Percentiles rank a stretch among this genome's conserved stretches.
These are phyloP conservation scores for Colletotrichum truncatum DNA, from an alignment of 2,329 filamentous ascomycete species.

Conservation along the genomic window DNA sequence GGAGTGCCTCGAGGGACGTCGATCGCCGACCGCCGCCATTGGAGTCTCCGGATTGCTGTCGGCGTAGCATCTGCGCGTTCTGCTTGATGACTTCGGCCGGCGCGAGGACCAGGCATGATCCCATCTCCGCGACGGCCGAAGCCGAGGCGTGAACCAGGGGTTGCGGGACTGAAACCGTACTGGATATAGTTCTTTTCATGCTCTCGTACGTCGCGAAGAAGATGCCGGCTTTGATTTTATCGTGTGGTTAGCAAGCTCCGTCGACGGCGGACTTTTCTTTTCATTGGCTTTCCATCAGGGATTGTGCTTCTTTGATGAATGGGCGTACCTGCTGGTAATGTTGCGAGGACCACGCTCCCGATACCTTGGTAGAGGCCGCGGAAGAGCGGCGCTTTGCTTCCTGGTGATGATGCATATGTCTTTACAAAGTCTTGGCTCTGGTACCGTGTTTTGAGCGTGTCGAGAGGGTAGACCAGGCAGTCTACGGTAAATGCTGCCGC, in stretches of 20 bases:
- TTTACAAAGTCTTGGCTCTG: constrained; percentile 81
- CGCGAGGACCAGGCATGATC: constrained; percentile 86
- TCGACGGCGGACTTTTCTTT: too few relatives aligned
- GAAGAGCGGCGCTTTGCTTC: constrained; percentile 65
- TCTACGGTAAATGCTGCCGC: constrained; percentile 88
- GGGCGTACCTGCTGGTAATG: constrained; percentile 79
- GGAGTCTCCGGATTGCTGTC: constrained; percentile 28
- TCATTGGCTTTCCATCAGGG: too few relatives aligned
- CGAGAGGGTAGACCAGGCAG: constrained; percentile 85
- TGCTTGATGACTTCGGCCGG: constrained; percentile 94
- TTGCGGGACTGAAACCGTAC: constrained; percentile 65
- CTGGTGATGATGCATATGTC: constrained; percentile 68
- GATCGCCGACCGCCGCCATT: constrained; percentile 32
- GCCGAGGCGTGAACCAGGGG: constrained; percentile 78
- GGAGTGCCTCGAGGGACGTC: constrained; percentile 59
- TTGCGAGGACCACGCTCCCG: constrained; percentile 85
- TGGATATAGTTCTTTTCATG: constrained; percentile 70
- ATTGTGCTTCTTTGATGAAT: too few relatives aligned
- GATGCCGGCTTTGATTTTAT: constrained; percentile 68
- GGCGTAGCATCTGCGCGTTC: constrained; percentile 84
- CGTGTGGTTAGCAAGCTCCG: not conserved
- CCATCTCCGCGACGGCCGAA: constrained; percentile 81
- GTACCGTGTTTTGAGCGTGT: constrained; percentile 88
- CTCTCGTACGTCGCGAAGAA: constrained; percentile 94
- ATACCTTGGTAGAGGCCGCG: constrained; percentile 87